Percentiles rank a stretch among this genome's conserved stretches.
These are phyloP conservation scores for Candida silvicultrix DNA, from an alignment of 805 yeast genomes.

Conservation along the genomic window DNA sequence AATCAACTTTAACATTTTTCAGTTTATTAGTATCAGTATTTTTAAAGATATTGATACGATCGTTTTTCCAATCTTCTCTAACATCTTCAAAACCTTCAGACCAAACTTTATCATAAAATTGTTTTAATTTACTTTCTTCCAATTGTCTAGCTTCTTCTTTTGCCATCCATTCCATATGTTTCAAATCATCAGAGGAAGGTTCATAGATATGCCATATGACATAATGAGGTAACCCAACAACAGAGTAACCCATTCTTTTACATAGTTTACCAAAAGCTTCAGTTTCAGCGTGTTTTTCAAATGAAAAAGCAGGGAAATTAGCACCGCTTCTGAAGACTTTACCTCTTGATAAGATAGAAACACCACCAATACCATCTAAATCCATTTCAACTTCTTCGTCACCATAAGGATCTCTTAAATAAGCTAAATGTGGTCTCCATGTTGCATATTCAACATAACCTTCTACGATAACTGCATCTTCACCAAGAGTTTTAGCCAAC, in stretches of 20 bases:
- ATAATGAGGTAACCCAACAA: conserved; percentile 89
- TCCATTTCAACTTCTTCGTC: conserved; percentile 92
- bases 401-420: conserved; percentile 90
- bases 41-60: conserved; percentile 64
- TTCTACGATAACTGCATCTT: conserved; percentile 95
- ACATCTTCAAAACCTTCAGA: conserved; percentile 76
- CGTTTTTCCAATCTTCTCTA: conserved; percentile 65
- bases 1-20: conserved; percentile 54
- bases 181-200: conserved; percentile 88
- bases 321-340: conserved; percentile 84
- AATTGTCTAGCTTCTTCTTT: conserved; percentile 64
- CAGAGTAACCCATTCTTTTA: conserved; percentile 81
- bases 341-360: conserved; percentile 85
- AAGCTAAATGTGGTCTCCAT: conserved; percentile 97
- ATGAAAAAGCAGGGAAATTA: conserved; percentile 95
- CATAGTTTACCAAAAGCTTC: conserved; percentile 95
- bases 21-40: conserved; percentile 59
- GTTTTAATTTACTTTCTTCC: conserved; percentile 57
- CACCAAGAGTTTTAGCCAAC: conserved; percentile 71
- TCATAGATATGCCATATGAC: conserved; percentile 97
- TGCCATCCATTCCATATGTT: conserved; percentile 89
- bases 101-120: conserved; percentile 68
- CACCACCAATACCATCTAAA: conserved; percentile 97
- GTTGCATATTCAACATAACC: conserved; percentile 97
- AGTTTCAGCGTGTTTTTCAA: conserved; percentile 95